Conservation (phyloP, 768 basidiomycete genomes). For the Lenzites betulinus region DNA sequence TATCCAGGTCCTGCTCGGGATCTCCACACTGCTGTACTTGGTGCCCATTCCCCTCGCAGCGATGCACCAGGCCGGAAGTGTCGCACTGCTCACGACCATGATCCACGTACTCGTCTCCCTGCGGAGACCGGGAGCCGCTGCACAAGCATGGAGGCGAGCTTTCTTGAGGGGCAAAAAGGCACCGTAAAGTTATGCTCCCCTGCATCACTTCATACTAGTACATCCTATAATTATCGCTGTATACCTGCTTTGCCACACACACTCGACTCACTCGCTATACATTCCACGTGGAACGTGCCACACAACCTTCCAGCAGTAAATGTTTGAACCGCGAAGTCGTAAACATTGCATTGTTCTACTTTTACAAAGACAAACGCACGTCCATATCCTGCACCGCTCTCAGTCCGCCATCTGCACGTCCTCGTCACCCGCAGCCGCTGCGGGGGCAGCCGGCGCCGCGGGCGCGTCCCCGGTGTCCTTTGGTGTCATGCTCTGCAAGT, state of each 20-base stretch:
- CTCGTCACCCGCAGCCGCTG: constrained; percentile 52
- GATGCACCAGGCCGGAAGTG: constrained; percentile 93
- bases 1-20: constrained; percentile 75
- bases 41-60: constrained; percentile 93
- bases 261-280: constrained; percentile 4
- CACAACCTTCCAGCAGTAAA: neutral
- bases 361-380: constrained; percentile 20
- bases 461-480: constrained; percentile 56
- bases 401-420: constrained; percentile 87
- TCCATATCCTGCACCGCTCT: constrained; percentile 11
- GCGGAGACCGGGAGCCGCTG: constrained; percentile 67
- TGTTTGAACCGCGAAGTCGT: neutral
- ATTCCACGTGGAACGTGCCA: neutral
- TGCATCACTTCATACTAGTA: neutral
- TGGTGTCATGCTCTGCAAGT: constrained; percentile 76
- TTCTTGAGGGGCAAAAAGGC: constrained; percentile 16
- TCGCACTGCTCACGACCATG: constrained; percentile 82
- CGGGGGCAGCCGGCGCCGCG: constrained; percentile 60
- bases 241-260: neutral
- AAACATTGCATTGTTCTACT: constrained; percentile 12
- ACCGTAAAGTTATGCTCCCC: neutral
- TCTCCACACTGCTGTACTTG: constrained; percentile 85
- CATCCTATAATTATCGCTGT: constrained; percentile 12
- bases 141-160: constrained; percentile 58
- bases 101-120: constrained; percentile 74